Conservation (phyloP, 208 protist species). For the Tritrichomonas musculus region DNA sequence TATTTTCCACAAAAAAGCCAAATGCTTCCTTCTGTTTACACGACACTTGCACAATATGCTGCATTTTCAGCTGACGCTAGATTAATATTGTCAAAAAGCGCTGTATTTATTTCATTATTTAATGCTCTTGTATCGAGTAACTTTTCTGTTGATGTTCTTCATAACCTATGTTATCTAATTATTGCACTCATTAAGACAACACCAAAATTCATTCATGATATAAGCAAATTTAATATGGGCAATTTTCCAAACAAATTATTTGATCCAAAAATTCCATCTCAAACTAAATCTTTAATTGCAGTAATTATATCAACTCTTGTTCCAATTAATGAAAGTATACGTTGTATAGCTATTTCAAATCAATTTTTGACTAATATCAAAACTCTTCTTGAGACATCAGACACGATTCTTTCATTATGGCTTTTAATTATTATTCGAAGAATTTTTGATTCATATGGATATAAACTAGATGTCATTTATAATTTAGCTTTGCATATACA, state of each 20-base stretch:
- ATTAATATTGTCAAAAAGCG: not conserved
- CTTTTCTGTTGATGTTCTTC: not conserved
- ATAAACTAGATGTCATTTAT: not conserved
- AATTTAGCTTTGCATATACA: not conserved
- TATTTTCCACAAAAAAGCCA: not conserved
- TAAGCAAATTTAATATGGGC: not conserved
- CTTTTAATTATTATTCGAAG: not conserved
- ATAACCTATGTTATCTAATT: not conserved
- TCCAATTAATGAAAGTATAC: not conserved
- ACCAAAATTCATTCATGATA: not conserved
- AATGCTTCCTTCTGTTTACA: not conserved
- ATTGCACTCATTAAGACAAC: not conserved
- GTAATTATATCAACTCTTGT: not conserved
- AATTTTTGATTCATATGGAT: not conserved
- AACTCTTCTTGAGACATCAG: not conserved
- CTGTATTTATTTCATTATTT: not conserved
- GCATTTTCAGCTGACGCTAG: not conserved
- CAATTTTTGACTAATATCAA: not conserved
- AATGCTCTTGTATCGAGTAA: not conserved
- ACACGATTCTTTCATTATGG: not conserved
- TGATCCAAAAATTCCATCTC: not conserved
- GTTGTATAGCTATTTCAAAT: not conserved
- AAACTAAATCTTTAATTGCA: not conserved
- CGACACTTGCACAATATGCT: not conserved
- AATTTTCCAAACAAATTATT: not conserved